phyloP scores from a whole-genome alignment of 305 asterid genomes.

The Petunia hybrid region DNA sequence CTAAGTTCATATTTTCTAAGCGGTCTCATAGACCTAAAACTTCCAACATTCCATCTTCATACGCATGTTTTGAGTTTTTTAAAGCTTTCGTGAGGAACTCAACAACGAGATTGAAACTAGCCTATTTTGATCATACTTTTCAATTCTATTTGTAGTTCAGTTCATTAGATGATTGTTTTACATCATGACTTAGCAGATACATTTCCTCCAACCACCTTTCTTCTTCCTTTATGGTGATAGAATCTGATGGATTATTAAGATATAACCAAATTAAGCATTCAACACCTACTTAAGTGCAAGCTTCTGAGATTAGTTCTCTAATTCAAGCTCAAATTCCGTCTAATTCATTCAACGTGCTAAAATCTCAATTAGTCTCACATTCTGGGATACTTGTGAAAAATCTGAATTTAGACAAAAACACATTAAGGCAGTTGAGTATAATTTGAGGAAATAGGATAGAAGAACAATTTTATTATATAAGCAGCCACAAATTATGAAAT shows the following conservation, averaged over 20 bases:
- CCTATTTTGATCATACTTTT: background rate
- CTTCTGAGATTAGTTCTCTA: background rate
- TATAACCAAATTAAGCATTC: conserved; percentile 24
- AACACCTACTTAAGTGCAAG: background rate
- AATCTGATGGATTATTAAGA: background rate
- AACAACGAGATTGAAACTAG: background rate
- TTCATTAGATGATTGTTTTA: background rate
- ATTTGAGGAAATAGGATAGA: too few species aligned
- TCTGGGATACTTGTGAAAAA: too few species aligned
- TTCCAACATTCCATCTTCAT: background rate
- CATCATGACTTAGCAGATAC: background rate
- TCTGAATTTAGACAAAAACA: too few species aligned
- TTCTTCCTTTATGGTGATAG: conserved; percentile 7
- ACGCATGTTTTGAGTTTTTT: background rate
- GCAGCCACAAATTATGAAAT: too few species aligned
- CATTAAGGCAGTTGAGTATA: too few species aligned
- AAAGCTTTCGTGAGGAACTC: background rate
- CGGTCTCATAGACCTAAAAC: background rate
- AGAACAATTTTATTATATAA: too few species aligned
- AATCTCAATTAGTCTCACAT: too few species aligned
- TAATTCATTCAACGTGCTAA: too few species aligned
- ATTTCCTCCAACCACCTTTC: background rate
- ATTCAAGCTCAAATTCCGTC: too few species aligned
- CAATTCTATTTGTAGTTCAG: background rate
- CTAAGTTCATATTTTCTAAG: conserved; percentile 11